These are phyloP conservation scores for Pseudotsuga menziesii DNA, from an alignment of 75 land plant genomes.

Conservation along the genomic window DNA sequence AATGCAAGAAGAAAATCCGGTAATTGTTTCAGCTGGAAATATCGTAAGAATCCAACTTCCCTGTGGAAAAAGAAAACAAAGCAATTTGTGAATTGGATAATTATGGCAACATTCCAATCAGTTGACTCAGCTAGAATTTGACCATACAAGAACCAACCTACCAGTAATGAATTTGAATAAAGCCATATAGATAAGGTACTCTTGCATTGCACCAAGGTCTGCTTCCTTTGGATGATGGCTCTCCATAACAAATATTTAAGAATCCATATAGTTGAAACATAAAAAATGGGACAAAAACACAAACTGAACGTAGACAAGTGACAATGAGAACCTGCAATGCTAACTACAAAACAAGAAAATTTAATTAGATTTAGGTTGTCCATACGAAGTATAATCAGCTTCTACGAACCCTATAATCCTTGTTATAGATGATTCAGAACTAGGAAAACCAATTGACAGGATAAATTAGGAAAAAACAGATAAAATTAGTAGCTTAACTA, in stretches of 20 bases:
- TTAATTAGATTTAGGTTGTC: neutral
- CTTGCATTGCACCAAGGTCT: constrained; percentile 83
- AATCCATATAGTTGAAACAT: constrained; percentile 81
- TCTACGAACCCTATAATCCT: neutral
- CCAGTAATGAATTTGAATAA: constrained; percentile 93
- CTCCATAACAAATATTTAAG: constrained; percentile 54
- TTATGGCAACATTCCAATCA: constrained; percentile 3
- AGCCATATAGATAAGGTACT: constrained; percentile 78
- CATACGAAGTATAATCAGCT: neutral
- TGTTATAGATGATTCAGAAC: neutral
- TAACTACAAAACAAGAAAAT: constrained; percentile 27
- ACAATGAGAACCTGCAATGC: constrained; percentile 37
- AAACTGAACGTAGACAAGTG: constrained; percentile 34
- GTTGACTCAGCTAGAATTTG: neutral
- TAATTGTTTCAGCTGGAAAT: constrained; percentile 87
- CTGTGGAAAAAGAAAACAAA: constrained; percentile 34
- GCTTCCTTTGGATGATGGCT: constrained; percentile 18
- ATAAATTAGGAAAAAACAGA: neutral
- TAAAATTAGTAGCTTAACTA: neutral
- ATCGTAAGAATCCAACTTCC: constrained; percentile 92
- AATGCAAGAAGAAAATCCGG: constrained; percentile 97
- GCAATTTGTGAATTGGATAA: constrained; percentile 1
- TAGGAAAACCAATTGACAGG: neutral
- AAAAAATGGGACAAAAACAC: constrained; percentile 61
- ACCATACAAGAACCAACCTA: constrained; percentile 19